These are phyloP conservation scores for Lactuca sativa DNA, from an alignment of 129 eudicot species.

Conservation along the genomic window DNA sequence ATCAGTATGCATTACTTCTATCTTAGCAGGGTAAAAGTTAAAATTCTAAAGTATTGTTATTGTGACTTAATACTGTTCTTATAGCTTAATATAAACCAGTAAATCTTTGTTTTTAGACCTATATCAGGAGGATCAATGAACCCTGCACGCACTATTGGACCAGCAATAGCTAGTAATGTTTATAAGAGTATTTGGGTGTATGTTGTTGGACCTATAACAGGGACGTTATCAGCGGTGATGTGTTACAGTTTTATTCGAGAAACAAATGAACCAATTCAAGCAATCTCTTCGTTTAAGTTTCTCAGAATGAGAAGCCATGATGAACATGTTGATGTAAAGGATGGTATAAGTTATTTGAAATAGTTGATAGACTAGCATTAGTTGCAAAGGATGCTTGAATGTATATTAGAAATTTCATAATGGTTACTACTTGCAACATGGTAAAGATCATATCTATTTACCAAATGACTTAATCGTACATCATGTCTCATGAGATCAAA, in stretches of 20 bases:
- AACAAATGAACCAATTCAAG: conserved; percentile 38
- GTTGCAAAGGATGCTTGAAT: no score
- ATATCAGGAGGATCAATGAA: conserved; percentile 90
- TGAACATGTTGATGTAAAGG: not conserved
- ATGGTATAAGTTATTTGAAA: no score
- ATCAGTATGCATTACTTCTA: conserved; percentile 84
- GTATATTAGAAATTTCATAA: no score
- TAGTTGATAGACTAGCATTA: not conserved
- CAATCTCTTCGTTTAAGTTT: conserved; percentile 41
- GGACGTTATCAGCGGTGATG: conserved; percentile 56
- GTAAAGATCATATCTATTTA: no score
- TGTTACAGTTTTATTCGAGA: conserved; percentile 54
- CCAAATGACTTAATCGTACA: no score
- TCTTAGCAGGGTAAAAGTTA: conserved; percentile 69
- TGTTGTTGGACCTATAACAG: conserved; percentile 60
- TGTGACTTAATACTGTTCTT: not conserved
- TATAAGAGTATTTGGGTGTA: conserved; percentile 77
- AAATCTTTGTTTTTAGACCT: conserved; percentile 43
- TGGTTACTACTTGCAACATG: no score
- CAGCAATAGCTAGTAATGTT: conserved; percentile 61
- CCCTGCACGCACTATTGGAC: conserved; percentile 72
- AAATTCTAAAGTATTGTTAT: not conserved
- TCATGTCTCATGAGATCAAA: no score
- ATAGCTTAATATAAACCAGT: not conserved
- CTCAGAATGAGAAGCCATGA: conserved; percentile 42